phyloP scores from a whole-genome alignment of 1,284 basidiomycete genomes.

The Laetiporus sulphureus region DNA sequence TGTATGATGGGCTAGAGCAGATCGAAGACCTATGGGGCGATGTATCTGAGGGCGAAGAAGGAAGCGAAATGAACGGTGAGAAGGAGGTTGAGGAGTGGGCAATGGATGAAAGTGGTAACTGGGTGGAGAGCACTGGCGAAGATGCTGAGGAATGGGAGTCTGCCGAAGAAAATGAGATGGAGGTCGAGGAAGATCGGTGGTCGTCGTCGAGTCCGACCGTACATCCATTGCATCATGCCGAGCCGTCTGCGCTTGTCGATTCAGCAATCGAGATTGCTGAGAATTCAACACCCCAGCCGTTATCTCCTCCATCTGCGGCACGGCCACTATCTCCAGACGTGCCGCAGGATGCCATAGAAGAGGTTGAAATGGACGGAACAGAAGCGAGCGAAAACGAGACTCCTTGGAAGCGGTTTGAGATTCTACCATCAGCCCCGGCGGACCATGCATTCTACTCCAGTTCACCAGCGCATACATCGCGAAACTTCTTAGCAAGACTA shows the following conservation, averaged over 20 bases:
- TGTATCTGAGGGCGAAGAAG: constrained; percentile 32
- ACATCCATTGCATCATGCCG: constrained; percentile 12
- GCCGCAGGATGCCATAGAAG: constrained; percentile 20
- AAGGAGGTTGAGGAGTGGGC: constrained; percentile 45
- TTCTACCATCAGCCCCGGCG: constrained; percentile 65
- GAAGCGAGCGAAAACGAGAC: constrained; percentile 22
- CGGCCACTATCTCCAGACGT: constrained; percentile 22
- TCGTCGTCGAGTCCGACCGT: constrained; percentile 20
- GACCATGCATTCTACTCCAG: constrained; percentile 80
- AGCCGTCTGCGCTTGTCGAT: constrained; percentile 7
- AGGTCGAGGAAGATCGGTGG: constrained; percentile 24
- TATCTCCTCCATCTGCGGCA: constrained; percentile 13
- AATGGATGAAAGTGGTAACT: constrained; percentile 44
- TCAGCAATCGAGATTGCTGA: background rate
- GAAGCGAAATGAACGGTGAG: constrained; percentile 24
- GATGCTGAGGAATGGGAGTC: constrained; percentile 25
- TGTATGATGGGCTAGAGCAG: constrained; percentile 72
- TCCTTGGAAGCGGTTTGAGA: constrained; percentile 72
- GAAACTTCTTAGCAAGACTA: constrained; percentile 69
- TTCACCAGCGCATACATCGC: constrained; percentile 55
- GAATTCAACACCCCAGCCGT: constrained; percentile 10
- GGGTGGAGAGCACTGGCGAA: constrained; percentile 37
- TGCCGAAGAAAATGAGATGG: constrained; percentile 24
- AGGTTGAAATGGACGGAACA: constrained; percentile 12
- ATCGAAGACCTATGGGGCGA: constrained; percentile 69